Base-by-base conservation (phyloP, 306 rosid species). In the Sphenostylis stenocarpa region DNA sequence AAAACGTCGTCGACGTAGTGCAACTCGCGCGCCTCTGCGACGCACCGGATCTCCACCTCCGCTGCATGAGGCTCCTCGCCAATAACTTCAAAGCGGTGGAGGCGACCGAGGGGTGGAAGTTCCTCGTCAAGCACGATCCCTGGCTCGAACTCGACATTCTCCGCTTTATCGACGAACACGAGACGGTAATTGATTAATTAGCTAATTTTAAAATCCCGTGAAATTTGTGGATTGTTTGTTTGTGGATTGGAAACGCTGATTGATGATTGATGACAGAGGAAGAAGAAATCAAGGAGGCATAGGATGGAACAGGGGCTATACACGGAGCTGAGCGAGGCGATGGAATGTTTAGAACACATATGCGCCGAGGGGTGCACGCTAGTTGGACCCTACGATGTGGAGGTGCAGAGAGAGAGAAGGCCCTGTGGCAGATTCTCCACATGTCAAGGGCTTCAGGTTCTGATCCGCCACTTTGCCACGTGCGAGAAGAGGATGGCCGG, bases 311-410 rank as follows among this genome's bases (percentile, higher is more conserved):
- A 86, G 58, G 84, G 86, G 48, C 0, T 90, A 67, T 95, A 90
- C 26, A 19, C 76, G 11, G 80, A 90, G 82, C 90, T 95, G 10
- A 88, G 95, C 58, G 97, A 95, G 79, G 99, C 99, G 0, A 95
- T 95, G 99, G 96, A 90, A 79, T 95, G 97, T 71, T 44, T 95
- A 84, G 97, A 95, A 41, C 99, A 95, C 92, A 92, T 95, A 7
- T 95, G 95, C 70, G 74, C 88, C 2, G 97, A 95, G 48, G 99
- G 99, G 0, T 95, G 97, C 87, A 95, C 93, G 0, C 74, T 71
- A 0, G 97, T 95, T 8, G 97, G 97, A 44, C 99, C 99, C 0
- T 51, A 71, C 44, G 85, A 88, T 38, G 75, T 81, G 87, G 92
- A 80, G 70, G 86, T 82, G 14, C 79, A 24, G 1, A 70, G 29